Base-by-base conservation (phyloP, 768 basidiomycete species). In the Psilocybe tampanensis region DNA sequence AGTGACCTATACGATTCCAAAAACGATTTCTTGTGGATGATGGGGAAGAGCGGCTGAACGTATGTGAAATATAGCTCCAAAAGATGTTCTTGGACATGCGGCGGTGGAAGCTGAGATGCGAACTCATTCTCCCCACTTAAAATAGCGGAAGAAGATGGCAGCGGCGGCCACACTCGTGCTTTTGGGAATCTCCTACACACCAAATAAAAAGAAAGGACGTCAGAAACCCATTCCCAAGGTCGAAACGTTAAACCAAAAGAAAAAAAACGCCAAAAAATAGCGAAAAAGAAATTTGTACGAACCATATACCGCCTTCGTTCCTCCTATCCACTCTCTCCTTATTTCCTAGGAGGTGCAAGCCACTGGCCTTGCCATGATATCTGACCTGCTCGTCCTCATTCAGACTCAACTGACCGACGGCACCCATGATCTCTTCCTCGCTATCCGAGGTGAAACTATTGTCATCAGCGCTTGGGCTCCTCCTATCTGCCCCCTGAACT, bases 381-480 rank as follows among this genome's bases (percentile, higher is more conserved):
- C 94, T 76, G 12, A 95, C 85, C 68, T 95, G 86, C 54, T 85
- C 82, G 52, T 94, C 90, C 74, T 95, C 94, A 64, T 95, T 94
- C 63, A 95, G 65, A 60, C 89, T 91, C 56, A 95, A 76, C 72
- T 95, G 92, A 2, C 94, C 94, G 4, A 94, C 81, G 24, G 91
- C 92, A 55, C 86, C 85, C 29, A 82, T 78, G 32, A 80, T 66
- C 26, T 77, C 78, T n/a, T 72, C 76, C 33, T 77, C 78, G 44
- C 72, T 74, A 26, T 68, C 72, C 41, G 74, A 73, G 60, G 68
- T 72, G 41, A 65, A 33, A 33, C 70, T 72, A 47, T 72, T 44
- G 42, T 71, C 72, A 48, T 72, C 68, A 18, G 72, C 67, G 56
- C 75, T 76, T 2, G 74, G 69, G 63, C 76, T 72, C 61, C 69